phyloP scores from a whole-genome alignment of 2,329 filamentous ascomycete genomes.

The Elsinoe arachidis region DNA sequence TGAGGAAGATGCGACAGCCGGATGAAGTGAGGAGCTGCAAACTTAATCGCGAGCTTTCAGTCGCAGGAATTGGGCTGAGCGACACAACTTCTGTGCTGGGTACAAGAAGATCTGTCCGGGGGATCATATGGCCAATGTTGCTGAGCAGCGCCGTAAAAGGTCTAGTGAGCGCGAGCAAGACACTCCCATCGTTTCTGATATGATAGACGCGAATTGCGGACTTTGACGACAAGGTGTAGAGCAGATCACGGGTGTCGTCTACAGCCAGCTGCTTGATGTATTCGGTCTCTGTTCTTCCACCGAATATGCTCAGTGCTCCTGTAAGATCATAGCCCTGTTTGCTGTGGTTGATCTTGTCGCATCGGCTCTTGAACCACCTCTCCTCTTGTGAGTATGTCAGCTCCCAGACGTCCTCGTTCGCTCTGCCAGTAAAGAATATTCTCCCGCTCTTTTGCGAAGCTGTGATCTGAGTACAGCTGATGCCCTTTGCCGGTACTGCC shows the following conservation, averaged over 20 bases:
- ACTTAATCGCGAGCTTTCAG: constrained; percentile 73
- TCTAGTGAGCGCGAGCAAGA: constrained; percentile 49
- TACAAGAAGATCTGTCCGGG: constrained; percentile 61
- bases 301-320: constrained; percentile 48
- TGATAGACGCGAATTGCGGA: constrained; percentile 90
- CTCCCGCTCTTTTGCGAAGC: constrained; percentile 71
- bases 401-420: constrained; percentile 83
- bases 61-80: constrained; percentile 72
- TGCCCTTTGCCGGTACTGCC: constrained; percentile 65
- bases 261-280: constrained; percentile 70
- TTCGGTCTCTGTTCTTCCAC: constrained; percentile 39
- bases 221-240: constrained; percentile 82
- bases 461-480: constrained; percentile 68
- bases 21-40: constrained; percentile 85
- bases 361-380: constrained; percentile 86
- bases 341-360: constrained; percentile 81
- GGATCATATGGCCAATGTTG: constrained; percentile 78
- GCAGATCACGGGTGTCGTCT: constrained; percentile 76
- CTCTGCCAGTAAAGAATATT: constrained; percentile 81
- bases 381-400: constrained; percentile 96
- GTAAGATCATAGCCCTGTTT: constrained; percentile 39
- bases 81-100: constrained; percentile 64
- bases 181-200: constrained; percentile 54
- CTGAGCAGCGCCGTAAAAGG: constrained; percentile 46
- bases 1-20: constrained; percentile 85